Base-by-base conservation (phyloP, 2,329 filamentous ascomycete genomes). In the Colletotrichum chrysophilum region DNA sequence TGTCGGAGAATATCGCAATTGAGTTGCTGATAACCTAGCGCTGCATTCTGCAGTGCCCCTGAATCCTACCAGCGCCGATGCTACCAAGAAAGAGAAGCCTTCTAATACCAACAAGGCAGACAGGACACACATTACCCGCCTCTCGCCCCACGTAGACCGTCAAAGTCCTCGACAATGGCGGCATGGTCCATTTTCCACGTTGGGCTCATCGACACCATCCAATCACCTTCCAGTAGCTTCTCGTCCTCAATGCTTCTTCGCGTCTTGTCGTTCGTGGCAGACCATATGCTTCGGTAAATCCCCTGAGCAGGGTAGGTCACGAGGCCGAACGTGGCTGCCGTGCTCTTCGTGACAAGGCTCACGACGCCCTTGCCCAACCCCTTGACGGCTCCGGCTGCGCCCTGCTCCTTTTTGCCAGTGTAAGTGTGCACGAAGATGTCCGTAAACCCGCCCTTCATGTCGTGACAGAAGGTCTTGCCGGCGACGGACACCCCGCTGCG, bases 281-380 rank as follows among this genome's bases (percentile, higher is more conserved):
- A 58, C 61, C 76, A 70, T 7, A 77, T 76, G 8, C 76, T 73
- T 13, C 70, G 61, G 65, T 76, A 77, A 3, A 75, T 56, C 6
- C 77, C 76, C 64, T 78, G 77, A 4, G 75, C 76, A 6, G 77
- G 77, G 32, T 78, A 78, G 4, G 60, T 72, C 36, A 77, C 74
- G 18, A 77, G 62, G 2, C 77, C 77, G 4, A 74, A 58, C 21
- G 65, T 71, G 14, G 77, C 76, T 10, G 77, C 67, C 21, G 74
- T 74, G 24, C 73, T 78, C 69, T 78, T 78, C 24, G 74, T 72
- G 1, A 74, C 66, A 32, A 78, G 43, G 36, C 71, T 76, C 28
- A 74, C 77, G 24, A 77, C 68, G 1, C 74, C 76, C 48, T 75
- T 77, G 9, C 65, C 70, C 43, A 78, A n/a, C 16, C 76, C 74